These are phyloP conservation scores for Colletotrichum noveboracense DNA, from an alignment of 2,329 filamentous ascomycete species.

Conservation along the genomic window DNA sequence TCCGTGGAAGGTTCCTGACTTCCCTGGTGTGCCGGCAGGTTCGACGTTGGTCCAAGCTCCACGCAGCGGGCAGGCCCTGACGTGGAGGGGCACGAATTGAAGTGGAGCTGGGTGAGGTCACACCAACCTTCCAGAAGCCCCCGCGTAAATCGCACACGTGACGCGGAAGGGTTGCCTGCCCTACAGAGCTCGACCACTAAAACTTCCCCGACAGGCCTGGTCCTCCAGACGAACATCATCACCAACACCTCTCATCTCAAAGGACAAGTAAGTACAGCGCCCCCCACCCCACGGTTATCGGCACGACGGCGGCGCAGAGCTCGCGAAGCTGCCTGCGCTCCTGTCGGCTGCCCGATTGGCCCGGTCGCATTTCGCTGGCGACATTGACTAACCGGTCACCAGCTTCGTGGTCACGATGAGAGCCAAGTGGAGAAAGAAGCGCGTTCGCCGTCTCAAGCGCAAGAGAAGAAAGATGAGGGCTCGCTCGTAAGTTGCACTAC, in stretches of 20 bases:
- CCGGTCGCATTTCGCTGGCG: neutral
- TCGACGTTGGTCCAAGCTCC: neutral
- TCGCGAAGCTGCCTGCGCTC: neutral
- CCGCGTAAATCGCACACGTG: constrained; percentile 7
- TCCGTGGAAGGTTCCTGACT: neutral
- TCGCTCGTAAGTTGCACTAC: constrained; percentile 79
- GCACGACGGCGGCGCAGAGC: neutral
- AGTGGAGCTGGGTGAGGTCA: neutral
- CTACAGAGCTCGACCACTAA: constrained; percentile 21
- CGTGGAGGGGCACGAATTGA: neutral
- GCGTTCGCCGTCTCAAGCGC: constrained; percentile 97
- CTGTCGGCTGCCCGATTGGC: neutral
- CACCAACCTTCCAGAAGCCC: neutral
- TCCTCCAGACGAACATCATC: constrained; percentile 18
- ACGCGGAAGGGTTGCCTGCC: constrained; percentile 22
- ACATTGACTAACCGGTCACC: neutral
- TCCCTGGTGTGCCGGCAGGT: neutral
- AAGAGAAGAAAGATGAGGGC: constrained; percentile 99
- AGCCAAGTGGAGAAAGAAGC: constrained; percentile 99
- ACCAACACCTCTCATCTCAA: constrained; percentile 25
- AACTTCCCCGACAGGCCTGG: constrained; percentile 11
- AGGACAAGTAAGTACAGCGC: constrained; percentile 21
- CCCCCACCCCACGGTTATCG: neutral
- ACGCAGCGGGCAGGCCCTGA: neutral
- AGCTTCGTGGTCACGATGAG: constrained; percentile 64